These are phyloP conservation scores for Protomyces inouyei DNA, from an alignment of 1,139 yeast genomes.

Conservation along the genomic window DNA sequence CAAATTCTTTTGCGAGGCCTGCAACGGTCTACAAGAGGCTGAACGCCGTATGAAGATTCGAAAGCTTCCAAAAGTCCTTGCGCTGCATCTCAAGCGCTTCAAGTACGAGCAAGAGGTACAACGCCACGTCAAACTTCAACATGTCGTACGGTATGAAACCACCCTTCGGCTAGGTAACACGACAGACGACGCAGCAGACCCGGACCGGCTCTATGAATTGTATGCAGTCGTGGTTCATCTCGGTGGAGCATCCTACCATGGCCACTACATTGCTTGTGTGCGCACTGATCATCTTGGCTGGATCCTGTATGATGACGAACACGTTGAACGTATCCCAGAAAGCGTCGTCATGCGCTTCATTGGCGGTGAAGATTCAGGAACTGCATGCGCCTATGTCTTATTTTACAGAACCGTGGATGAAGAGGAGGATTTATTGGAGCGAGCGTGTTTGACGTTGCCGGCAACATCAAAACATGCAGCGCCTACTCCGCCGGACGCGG, in stretches of 20 bases:
- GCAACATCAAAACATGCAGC: constrained; percentile 12
- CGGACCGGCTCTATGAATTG: constrained; percentile 66
- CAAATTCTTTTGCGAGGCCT: constrained; percentile 87
- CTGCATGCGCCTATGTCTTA: constrained; percentile 85
- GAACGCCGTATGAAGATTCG: constrained; percentile 83
- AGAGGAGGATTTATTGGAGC: constrained; percentile 11
- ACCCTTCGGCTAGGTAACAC: constrained; percentile 70
- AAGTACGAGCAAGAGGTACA: constrained; percentile 82
- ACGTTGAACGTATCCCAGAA: constrained; percentile 84
- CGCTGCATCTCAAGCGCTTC: constrained; percentile 83
- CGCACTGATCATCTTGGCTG: constrained; percentile 77
- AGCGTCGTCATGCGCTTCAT: constrained; percentile 76
- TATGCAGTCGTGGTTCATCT: constrained; percentile 86
- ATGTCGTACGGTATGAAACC: constrained; percentile 76
- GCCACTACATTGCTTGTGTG: constrained; percentile 85
- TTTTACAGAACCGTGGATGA: constrained; percentile 48
- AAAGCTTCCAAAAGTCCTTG: constrained; percentile 68
- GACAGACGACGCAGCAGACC: constrained; percentile 49
- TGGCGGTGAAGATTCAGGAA: constrained; percentile 74
- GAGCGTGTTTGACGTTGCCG: constrained; percentile 3
- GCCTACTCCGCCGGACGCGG: constrained; percentile 7
- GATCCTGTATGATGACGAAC: constrained; percentile 91
- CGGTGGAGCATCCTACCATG: constrained; percentile 98
- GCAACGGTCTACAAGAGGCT: constrained; percentile 91
- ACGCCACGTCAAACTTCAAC: constrained; percentile 78